Percentiles rank a stretch among this genome's conserved stretches.
These are phyloP conservation scores for Colletotrichum plurivorum DNA, from an alignment of 2,329 filamentous ascomycete genomes.

Conservation along the genomic window DNA sequence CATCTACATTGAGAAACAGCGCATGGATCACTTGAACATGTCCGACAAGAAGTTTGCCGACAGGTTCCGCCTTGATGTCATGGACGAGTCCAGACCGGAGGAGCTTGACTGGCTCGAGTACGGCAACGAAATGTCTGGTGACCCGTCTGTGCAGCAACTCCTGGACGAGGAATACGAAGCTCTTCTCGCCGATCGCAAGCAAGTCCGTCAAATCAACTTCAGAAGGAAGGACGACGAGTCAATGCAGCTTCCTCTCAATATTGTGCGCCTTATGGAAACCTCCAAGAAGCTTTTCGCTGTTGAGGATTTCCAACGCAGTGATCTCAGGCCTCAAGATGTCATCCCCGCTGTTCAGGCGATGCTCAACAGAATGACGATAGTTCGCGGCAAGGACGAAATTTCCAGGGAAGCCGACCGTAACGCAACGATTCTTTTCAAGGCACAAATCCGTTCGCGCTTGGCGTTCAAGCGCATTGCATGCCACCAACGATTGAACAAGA, in stretches of 20 bases:
- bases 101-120: conserved; percentile 84
- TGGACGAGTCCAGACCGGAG: conserved; percentile 72
- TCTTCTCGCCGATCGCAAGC: conserved; percentile 79
- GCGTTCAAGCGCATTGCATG: conserved; percentile 94
- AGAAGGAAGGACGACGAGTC: conserved; percentile 82
- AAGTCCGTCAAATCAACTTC: conserved; percentile 78
- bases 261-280: conserved; percentile 90
- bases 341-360: conserved; percentile 84
- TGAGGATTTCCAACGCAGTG: conserved; percentile 86
- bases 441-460: conserved; percentile 87
- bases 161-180: conserved; percentile 92
- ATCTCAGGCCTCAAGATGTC: conserved; percentile 89
- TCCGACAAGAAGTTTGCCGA: conserved; percentile 83
- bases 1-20: conserved; percentile 92
- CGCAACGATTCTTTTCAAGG: conserved; percentile 93
- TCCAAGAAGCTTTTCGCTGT: conserved; percentile 93
- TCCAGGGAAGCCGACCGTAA: conserved; percentile 90
- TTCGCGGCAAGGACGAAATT: conserved; percentile 86
- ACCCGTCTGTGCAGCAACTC: conserved; percentile 87
- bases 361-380: conserved; percentile 83
- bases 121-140: conserved; percentile 87
- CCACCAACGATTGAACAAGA: conserved; percentile 86
- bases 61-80: conserved; percentile 89
- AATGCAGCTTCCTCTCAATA: conserved; percentile 94
- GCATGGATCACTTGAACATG: conserved; percentile 87